Conservation (phyloP, 805 yeast species). For the Zygoascus biomembranicola region DNA sequence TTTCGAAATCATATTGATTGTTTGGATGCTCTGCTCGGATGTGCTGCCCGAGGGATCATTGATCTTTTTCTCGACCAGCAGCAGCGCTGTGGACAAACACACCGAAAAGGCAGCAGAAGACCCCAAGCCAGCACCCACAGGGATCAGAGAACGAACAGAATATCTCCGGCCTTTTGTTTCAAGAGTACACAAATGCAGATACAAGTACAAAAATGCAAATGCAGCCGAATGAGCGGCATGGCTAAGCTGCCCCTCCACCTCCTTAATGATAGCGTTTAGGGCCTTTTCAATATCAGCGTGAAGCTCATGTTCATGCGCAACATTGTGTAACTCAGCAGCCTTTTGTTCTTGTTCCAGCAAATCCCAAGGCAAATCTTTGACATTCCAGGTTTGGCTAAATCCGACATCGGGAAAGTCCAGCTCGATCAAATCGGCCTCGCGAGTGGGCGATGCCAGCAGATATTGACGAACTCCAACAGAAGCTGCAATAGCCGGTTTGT, state of each 20-base stretch:
- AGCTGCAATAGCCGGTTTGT: conserved; percentile 93
- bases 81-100: conserved; percentile 67
- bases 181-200: conserved; percentile 46
- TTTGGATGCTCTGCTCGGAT: conserved; percentile 17
- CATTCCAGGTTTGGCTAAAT: conserved; percentile 57
- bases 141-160: conserved; percentile 72
- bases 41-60: not conserved
- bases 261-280: conserved; percentile 30
- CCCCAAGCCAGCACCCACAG: conserved; percentile 96
- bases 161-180: conserved; percentile 45
- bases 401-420: conserved; percentile 81
- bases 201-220: conserved; percentile 73
- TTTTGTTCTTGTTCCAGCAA: not conserved
- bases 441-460: conserved; percentile 47
- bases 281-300: conserved; percentile 12
- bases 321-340: not conserved
- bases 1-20: conserved; percentile 47
- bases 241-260: conserved; percentile 19
- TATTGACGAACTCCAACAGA: conserved; percentile 83
- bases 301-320: conserved; percentile 4
- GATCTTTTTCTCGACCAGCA: conserved; percentile 17
- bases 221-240: conserved; percentile 71
- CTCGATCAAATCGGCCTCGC: conserved; percentile 36
- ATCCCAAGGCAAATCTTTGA: conserved; percentile 43
- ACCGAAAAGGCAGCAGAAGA: conserved; percentile 89